Base-by-base conservation (phyloP, 805 yeast species). In the Kluyveromyces dobzhanskii region DNA sequence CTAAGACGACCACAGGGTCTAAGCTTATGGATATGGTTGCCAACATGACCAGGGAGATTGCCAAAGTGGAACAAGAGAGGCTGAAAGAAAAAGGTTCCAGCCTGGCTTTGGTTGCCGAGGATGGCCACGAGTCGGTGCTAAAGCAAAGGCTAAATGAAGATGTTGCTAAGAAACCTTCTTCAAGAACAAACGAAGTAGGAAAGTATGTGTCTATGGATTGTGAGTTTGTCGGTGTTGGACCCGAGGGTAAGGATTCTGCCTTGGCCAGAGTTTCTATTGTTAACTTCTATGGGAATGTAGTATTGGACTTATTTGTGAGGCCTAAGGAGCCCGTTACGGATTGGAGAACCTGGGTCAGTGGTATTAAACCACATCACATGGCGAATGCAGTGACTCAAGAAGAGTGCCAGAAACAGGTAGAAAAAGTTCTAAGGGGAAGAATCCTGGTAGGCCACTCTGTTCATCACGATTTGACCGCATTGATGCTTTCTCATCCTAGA, bases 331-430 rank as follows among this genome's bases (percentile, higher is more conserved):
- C 64, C 39, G 94, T 88, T 2, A 79, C 88, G 0, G 94, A 88
- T 52, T 88, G 92, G 88, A 70, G 97, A 58, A 88, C 97, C 0
- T 78, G 87, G 82, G 94, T 86, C 16, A 79, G 90, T 59, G 97
- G 97, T 18, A 74, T 88, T 3, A 67, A 78, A 2, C 85, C 95
- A 0, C 58, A 62, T 2, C 75, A 80, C 53, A 77, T 88, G 83
- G 63, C 64, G 21, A 58, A 67, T 30, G 96, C 96, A 0, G 69
- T 80, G 0, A 44, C 75, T 1, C 82, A 83, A 50, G 68, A 72
- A 46, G 74, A 75, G 17, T 94, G 90, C 0, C 94, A 82, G 54
- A 47, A 62, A 17, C 64, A 61, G 36, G 79, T 76, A 0, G 57
- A 75, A 0, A 68, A 73, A 1, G 43, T 85, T 5, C 50, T 86